Evolutionary conservation across 768 basidiomycete genomes (phyloP).

Genomic region (Hortiboletus campestris): DNA sequence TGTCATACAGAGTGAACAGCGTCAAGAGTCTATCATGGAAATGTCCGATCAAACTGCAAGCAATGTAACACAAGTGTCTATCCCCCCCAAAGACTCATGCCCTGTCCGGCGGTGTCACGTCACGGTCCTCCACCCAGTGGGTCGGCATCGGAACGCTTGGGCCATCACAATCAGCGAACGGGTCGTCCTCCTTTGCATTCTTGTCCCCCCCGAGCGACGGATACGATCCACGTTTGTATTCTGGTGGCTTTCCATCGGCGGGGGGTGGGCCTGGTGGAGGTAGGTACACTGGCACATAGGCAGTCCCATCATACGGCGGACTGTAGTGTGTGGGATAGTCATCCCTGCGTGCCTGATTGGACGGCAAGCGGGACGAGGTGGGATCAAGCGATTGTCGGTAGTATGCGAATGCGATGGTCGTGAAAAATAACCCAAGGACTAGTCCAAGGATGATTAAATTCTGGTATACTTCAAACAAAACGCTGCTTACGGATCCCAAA

Average conservation of each 20-base stretch:
- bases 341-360: conserved; percentile 35
- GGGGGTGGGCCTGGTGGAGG: conserved; percentile 53
- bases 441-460: not conserved
- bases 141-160: conserved; percentile 34
- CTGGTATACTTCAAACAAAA: too few species aligned
- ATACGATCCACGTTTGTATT: conserved; percentile 43
- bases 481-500: conserved; percentile 51
- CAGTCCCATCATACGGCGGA: conserved; percentile 47
- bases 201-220: conserved; percentile 25
- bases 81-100: not conserved
- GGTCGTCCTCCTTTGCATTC: conserved; percentile 44
- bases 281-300: conserved; percentile 38
- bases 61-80: not conserved
- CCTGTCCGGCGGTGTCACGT: conserved; percentile 31
- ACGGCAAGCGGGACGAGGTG: conserved; percentile 43
- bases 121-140: conserved; percentile 42
- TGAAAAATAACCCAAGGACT: conserved; percentile 64
- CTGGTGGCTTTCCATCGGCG: conserved; percentile 48
- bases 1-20: not conserved
- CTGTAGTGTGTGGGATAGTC: conserved; percentile 54
- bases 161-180: conserved; percentile 53
- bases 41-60: not conserved
- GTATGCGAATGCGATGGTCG: conserved; percentile 64
- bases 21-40: not conserved
- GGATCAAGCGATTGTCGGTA: conserved; percentile 74